A percentile compares a stretch with the other conserved stretches of the same genome.
These are phyloP conservation scores for Pyrrhoderma lamaoense DNA, from an alignment of 1,284 basidiomycete genomes.

Conservation along the genomic window DNA sequence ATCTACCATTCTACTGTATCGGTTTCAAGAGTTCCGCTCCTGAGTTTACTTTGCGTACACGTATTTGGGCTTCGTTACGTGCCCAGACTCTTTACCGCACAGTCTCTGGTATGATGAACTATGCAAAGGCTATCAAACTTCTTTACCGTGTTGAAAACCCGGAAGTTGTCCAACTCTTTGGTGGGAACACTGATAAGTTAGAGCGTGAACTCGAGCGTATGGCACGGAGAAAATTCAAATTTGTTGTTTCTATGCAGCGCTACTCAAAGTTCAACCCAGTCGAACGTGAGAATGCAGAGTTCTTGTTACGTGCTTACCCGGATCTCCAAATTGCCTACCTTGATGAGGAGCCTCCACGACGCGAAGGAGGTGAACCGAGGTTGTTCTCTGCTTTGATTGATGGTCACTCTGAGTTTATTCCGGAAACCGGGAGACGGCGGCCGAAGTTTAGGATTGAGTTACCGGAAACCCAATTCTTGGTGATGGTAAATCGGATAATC, in stretches of 20 bases:
- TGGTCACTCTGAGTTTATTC: slow-evolving; percentile 93
- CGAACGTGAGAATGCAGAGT: slow-evolving; percentile 98
- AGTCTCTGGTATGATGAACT: slow-evolving; percentile 99
- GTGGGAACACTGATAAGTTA: slow-evolving; percentile 95
- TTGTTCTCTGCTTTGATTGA: slow-evolving; percentile 97
- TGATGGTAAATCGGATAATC: slow-evolving; percentile 99
- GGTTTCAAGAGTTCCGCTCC: slow-evolving; percentile 99
- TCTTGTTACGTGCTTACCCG: slow-evolving; percentile 96
- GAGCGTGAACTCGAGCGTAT: slow-evolving; percentile 97
- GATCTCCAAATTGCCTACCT: slow-evolving; percentile 98
- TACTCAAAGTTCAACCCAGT: slow-evolving; percentile 99
- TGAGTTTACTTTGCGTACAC: slow-evolving; percentile 96
- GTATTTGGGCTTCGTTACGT: slow-evolving; percentile 97
- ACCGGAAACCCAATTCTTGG: slow-evolving; percentile 98
- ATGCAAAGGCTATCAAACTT: slow-evolving; percentile 99
- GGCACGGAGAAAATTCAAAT: slow-evolving; percentile 98
- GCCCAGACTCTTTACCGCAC: slow-evolving; percentile 98
- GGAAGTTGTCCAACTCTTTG: slow-evolving; percentile 94
- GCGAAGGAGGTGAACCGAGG: slow-evolving; percentile 92
- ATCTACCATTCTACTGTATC: slow-evolving; percentile 97
- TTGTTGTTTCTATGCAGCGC: slow-evolving; percentile 98
- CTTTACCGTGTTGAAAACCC: slow-evolving; percentile 99
- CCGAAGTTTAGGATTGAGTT: slow-evolving; percentile 99
- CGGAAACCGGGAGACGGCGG: slow-evolving; percentile 80
- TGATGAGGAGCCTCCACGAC: slow-evolving; percentile 90